Evolutionary conservation across 805 yeast genomes (phyloP), one percentile per base, ranked within the genome.

Genomic region (Ogataea dorogensis): DNA sequence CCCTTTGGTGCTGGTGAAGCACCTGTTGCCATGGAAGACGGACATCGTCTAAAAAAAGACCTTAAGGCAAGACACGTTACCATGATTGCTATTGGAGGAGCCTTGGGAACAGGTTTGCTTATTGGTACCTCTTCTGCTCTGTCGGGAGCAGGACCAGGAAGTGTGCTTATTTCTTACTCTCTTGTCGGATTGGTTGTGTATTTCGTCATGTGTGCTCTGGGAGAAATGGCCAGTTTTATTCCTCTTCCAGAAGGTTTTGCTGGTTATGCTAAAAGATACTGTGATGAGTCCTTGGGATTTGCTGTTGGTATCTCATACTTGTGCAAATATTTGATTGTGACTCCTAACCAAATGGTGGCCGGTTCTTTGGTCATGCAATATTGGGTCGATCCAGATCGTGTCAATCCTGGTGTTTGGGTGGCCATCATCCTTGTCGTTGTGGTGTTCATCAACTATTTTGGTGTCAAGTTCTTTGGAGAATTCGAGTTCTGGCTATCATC

Each of bases 11-110:
- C 47, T 4, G 43, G 36, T 13, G 43, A 32, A 5, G 61, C 59
- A 38, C 75, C 76, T 2, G 43, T 63, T 5, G 68, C 68, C 18
- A 38, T 47, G 10, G 56, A 53, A 8, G 72, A 67, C 20, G 75
- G 75, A 5, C 72, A 67, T 39, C 54, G 63, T 40, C 63, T 72
- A 47, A 69, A 67, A 40, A 67, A 67, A 46, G 70, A 63, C 5
- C 56, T 73, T 26, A 65, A 71, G 36, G 62, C 77, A 8, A 57
- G 80, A 46, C 79, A 73, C 42, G 69, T 73, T 47, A 65, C 75
- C 33, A 73, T 75, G 79, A 73, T 75, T 61, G 77, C 93, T 46
- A 76, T 86, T 47, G 94, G 93, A 48, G 91, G 93, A 48, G 85
- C 91, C 7, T 62, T 85, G 34, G 93, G 93, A 38, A 83, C 93